These are phyloP conservation scores for Colletotrichum cordylinicola DNA, from an alignment of 2,329 filamentous ascomycete species.

Conservation along the genomic window DNA sequence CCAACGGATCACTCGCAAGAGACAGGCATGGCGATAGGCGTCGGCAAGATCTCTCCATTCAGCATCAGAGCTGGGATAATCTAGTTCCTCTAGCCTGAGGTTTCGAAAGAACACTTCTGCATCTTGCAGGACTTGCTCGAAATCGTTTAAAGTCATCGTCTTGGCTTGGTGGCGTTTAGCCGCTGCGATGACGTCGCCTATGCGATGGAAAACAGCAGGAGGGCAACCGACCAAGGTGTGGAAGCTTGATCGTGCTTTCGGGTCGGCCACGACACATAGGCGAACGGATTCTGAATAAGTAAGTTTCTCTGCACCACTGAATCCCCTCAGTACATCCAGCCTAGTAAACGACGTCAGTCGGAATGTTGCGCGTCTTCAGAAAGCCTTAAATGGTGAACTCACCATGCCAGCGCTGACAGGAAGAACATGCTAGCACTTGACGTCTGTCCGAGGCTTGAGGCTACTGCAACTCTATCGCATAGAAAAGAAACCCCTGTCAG, in stretches of 20 bases:
- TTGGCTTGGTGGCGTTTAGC: slow-evolving; percentile 24
- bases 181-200: slow-evolving; percentile 28
- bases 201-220: slow-evolving; percentile 27
- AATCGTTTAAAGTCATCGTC: not conserved
- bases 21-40: slow-evolving; percentile 33
- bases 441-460: slow-evolving; percentile 1
- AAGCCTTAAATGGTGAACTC: not conserved
- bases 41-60: slow-evolving; percentile 33
- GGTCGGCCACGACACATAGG: slow-evolving; percentile 27
- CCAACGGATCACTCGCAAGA: slow-evolving; percentile 30
- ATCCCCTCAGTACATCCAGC: slow-evolving; percentile 33
- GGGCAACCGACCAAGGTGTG: slow-evolving; percentile 33
- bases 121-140: slow-evolving; percentile 20
- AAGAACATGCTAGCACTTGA: slow-evolving; percentile 29
- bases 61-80: slow-evolving; percentile 29
- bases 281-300: slow-evolving; percentile 29
- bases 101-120: slow-evolving; percentile 30
- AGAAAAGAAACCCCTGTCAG: slow-evolving; percentile 32
- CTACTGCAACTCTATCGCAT: slow-evolving; percentile 27
- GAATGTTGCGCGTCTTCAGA: not conserved
- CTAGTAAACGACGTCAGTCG: slow-evolving; percentile 5
- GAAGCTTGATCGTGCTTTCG: slow-evolving; percentile 23
- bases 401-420: slow-evolving; percentile 30
- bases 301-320: slow-evolving; percentile 35
- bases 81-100: slow-evolving; percentile 27